Conservation (phyloP, 495 filamentous ascomycete genomes). For the Arthonia radiata region DNA sequence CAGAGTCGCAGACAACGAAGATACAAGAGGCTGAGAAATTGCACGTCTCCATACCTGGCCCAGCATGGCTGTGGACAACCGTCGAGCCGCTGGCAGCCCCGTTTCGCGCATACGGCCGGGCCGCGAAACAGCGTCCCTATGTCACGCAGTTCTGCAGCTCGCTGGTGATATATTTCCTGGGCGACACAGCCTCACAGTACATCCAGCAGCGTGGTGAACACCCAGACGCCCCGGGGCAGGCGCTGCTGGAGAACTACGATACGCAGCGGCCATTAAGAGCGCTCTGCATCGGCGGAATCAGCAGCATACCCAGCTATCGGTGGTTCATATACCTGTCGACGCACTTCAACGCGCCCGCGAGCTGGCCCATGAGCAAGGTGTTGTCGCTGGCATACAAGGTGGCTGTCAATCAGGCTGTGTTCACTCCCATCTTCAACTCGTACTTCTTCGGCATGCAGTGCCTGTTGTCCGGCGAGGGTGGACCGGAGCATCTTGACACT, state of each 20-base stretch:
- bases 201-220: slow-evolving; percentile 12
- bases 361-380: slow-evolving; percentile 12
- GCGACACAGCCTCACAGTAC: slow-evolving; percentile 57
- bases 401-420: slow-evolving; percentile 52
- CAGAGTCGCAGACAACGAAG: too few species aligned
- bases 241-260: slow-evolving; percentile 25
- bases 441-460: slow-evolving; percentile 84
- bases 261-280: slow-evolving; percentile 43
- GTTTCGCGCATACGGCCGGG: slow-evolving; percentile 44
- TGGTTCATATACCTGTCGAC: slow-evolving; percentile 70
- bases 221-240: slow-evolving; percentile 2
- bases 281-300: slow-evolving; percentile 42
- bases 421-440: slow-evolving; percentile 69
- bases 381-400: slow-evolving; percentile 51
- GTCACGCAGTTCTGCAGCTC: slow-evolving; percentile 52
- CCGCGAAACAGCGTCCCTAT: slow-evolving; percentile 45
- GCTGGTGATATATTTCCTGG: slow-evolving; percentile 52
- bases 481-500: too few species aligned
- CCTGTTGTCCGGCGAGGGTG: slow-evolving; percentile 31
- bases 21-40: too few species aligned
- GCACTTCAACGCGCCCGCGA: slow-evolving; percentile 58
- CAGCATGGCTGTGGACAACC: slow-evolving; percentile 12
- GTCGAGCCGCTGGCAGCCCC: slow-evolving; percentile 12
- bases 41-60: slow-evolving; percentile 13
- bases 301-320: slow-evolving; percentile 52